These are phyloP conservation scores for Aquanectria penicillioides DNA, from an alignment of 2,329 filamentous ascomycete species.

Conservation along the genomic window DNA sequence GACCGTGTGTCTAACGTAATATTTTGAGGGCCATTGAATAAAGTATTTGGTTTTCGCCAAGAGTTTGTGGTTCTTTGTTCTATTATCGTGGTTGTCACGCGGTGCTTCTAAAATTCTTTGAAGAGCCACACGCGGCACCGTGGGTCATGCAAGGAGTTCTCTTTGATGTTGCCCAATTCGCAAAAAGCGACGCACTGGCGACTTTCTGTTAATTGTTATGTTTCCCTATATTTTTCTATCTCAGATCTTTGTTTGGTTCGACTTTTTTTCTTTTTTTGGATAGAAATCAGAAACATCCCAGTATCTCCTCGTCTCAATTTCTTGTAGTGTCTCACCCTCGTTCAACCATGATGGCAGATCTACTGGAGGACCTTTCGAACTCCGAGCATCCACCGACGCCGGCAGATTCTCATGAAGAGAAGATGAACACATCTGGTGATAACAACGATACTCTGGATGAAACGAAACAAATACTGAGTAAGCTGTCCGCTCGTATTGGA, in stretches of 20 bases:
- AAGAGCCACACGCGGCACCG: conserved; percentile 13
- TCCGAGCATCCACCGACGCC: neutral
- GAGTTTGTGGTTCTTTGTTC: conserved; percentile 37
- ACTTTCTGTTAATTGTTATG: conserved; percentile 9
- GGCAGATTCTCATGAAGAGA: neutral
- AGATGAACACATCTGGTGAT: neutral
- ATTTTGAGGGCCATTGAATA: no score
- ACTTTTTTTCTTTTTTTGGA: no score
- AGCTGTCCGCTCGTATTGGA: neutral
- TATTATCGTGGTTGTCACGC: conserved; percentile 17
- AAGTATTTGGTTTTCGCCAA: neutral
- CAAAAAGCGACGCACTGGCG: neutral
- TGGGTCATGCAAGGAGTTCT: conserved; percentile 16
- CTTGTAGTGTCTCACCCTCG: no score
- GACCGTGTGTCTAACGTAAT: neutral
- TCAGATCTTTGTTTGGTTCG: neutral
- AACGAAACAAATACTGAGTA: neutral
- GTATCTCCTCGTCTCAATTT: no score
- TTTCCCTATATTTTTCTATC: neutral
- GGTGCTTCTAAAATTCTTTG: conserved; percentile 6
- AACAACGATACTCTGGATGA: neutral
- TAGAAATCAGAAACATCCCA: no score
- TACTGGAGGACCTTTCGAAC: conserved; percentile 4
- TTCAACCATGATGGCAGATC: conserved; percentile 23
- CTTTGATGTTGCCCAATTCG: neutral